These are phyloP conservation scores for Chloranthus sessilifolius DNA, from an alignment of 164 flowering plant genomes.

Conservation along the genomic window DNA sequence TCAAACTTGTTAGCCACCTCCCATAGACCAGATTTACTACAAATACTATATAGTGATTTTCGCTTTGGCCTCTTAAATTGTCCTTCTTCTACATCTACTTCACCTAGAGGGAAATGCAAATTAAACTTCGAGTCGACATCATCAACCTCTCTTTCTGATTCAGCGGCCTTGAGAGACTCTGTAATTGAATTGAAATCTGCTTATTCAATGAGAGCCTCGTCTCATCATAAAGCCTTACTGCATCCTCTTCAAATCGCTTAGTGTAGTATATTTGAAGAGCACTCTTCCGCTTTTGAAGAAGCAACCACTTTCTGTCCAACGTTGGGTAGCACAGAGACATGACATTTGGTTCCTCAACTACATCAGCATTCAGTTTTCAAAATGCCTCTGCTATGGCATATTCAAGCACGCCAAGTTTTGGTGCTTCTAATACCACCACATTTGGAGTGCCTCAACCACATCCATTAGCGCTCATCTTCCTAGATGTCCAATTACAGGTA, in stretches of 20 bases:
- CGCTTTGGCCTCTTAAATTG: constrained; percentile 85
- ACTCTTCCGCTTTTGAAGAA: constrained; percentile 80
- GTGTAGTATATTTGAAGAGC: constrained; percentile 62
- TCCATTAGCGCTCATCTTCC: too few species aligned
- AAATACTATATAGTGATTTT: constrained; percentile 59
- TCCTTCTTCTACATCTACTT: constrained; percentile 79
- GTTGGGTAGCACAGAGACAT: too few species aligned
- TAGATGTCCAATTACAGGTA: too few species aligned
- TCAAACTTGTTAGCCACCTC: constrained; percentile 90
- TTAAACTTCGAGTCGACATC: constrained; percentile 92
- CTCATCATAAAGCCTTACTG: constrained; percentile 55
- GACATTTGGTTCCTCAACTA: too few species aligned
- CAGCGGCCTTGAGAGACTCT: constrained; percentile 61
- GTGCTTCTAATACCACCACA: too few species aligned
- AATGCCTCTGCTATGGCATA: too few species aligned
- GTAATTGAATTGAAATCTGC: constrained; percentile 66
- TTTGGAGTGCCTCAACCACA: too few species aligned
- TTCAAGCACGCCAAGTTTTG: too few species aligned
- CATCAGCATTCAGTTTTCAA: too few species aligned
- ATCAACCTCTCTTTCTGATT: constrained; percentile 88
- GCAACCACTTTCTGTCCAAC: constrained; percentile 90
- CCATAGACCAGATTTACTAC: constrained; percentile 89
- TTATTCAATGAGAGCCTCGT: constrained; percentile 61
- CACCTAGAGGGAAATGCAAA: constrained; percentile 92
- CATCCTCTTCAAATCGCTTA: constrained; percentile 84